phyloP scores from a whole-genome alignment of 163 green algal genomes.

The Chlorella variabilis region DNA sequence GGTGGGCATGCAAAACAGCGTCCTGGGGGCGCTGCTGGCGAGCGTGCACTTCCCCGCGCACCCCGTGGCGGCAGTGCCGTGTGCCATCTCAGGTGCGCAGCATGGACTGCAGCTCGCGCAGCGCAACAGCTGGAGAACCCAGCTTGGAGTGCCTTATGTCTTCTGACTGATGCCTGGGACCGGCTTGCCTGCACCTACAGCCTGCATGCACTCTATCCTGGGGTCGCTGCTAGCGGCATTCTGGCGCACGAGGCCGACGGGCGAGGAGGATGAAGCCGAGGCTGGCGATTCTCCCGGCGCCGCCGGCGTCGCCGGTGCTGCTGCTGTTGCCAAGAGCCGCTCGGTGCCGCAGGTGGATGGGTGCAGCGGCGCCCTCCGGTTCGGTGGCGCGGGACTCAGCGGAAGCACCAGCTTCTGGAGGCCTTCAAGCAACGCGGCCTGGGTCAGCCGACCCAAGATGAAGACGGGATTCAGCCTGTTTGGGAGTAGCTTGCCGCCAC shows the following conservation, averaged over 20 bases:
- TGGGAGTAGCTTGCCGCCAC: too few relatives aligned
- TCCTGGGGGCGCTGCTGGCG: slow-evolving; percentile 76
- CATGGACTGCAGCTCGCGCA: too few relatives aligned
- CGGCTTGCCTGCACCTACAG: slow-evolving; percentile 13
- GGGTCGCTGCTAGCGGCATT: slow-evolving; percentile 66
- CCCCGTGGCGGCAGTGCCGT: slow-evolving; percentile 69
- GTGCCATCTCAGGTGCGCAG: slow-evolving; percentile 74
- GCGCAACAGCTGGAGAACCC: too few relatives aligned
- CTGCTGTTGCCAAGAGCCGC: too few relatives aligned
- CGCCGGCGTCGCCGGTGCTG: too few relatives aligned
- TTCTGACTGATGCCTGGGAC: too few relatives aligned
- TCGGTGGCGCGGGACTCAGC: neutral
- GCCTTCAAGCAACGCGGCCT: too few relatives aligned
- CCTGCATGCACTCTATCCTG: slow-evolving; percentile 77
- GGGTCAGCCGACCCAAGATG: too few relatives aligned
- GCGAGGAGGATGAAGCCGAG: neutral
- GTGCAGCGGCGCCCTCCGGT: neutral
- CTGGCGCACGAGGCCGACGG: slow-evolving; percentile 49
- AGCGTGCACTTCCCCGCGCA: slow-evolving; percentile 67
- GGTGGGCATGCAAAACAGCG: slow-evolving; percentile 78
- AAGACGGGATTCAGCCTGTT: too few relatives aligned
- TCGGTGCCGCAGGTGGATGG: too few relatives aligned
- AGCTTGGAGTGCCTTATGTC: too few relatives aligned
- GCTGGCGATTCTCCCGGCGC: too few relatives aligned
- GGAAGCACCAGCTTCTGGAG: neutral